Base-by-base conservation (phyloP, 164 flowering plant genomes). In the Piper betle region DNA sequence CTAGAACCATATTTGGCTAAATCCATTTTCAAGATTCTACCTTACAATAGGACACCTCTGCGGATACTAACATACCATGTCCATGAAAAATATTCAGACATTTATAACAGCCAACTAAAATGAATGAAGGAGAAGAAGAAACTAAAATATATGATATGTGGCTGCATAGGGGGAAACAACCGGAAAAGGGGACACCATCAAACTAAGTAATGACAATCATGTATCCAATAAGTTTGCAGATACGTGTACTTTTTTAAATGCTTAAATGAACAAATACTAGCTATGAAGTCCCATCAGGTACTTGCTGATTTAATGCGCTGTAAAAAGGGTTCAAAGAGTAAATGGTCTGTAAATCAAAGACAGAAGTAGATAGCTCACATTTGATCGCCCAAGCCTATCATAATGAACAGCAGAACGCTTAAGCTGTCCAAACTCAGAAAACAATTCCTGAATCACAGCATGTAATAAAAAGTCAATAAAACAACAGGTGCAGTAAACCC, bases 391-490 rank as follows among this genome's bases (percentile, higher is more conserved):
- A 76, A 73, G 79, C 60, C 79, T 81, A 76, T 89, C 93, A 77
- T 73, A 89, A 71, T 92, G 96, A 66, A 92, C 72, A 16, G 88
- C 80, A 75, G 76, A 86, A 55, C 95, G 78, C 69, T 82, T 84
- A 70, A 92, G 77, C 37, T 80, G 85, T 54, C 98, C 98, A 67
- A 89, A 70, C 74, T 87, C 96, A 65, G 93, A 75, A 74, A 92
- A 92, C 6, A 92, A 90, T 68, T 89, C 96, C 98, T 89, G 83
- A 77, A 67, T 67, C 64, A 37, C 67, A 65, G n/a, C 38, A 62
- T 33, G 6, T 37, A 39, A 18, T 1, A 39, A 5, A 38, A 58
- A 17, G 16, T 39, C 37, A 17, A 39, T 17, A 43, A 42, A 42
- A 42, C 43, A 57, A 53, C 61, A 13, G 3, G 43, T 13, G 12